A percentile compares a stretch with the other conserved stretches of the same genome.
These are phyloP conservation scores for Alternaria burnsii DNA, from an alignment of 2,329 filamentous ascomycete genomes.

Conservation along the genomic window DNA sequence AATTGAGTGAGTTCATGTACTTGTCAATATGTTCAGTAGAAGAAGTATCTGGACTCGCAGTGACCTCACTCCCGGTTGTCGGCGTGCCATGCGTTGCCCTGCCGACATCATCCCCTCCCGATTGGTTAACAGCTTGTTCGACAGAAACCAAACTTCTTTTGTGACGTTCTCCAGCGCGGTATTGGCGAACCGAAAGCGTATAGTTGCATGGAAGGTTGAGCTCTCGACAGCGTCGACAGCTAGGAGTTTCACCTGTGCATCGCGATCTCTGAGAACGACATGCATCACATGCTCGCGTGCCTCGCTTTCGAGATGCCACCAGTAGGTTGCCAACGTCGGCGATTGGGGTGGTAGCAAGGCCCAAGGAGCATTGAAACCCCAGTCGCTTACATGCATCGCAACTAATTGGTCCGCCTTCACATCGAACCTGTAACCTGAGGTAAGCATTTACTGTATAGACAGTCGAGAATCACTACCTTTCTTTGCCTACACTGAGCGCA, in stretches of 20 bases:
- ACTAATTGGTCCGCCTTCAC: slow-evolving; percentile 9
- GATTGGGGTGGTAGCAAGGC: background rate
- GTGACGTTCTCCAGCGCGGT: slow-evolving; percentile 4
- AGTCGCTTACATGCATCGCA: slow-evolving; percentile 20
- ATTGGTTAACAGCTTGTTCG: background rate
- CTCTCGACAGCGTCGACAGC: slow-evolving; percentile 10
- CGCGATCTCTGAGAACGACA: slow-evolving; percentile 10
- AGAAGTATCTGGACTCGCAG: background rate
- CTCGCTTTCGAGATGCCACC: background rate
- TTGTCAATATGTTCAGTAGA: background rate
- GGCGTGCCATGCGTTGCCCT: background rate
- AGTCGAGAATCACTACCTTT: background rate
- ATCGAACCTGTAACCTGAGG: slow-evolving; percentile 44
- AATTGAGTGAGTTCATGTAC: background rate
- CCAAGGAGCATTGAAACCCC: slow-evolving; percentile 16
- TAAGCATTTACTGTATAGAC: no score
- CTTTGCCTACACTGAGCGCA: background rate
- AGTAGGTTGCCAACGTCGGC: background rate
- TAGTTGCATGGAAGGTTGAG: slow-evolving; percentile 11
- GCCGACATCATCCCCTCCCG: background rate
- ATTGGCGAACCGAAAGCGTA: slow-evolving; percentile 15
- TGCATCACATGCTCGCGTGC: background rate
- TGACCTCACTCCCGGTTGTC: background rate
- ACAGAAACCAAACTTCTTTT: background rate
- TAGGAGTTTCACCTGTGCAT: slow-evolving; percentile 10